Base-by-base conservation (phyloP, 495 filamentous ascomycete genomes). In the Penicillium coprophilum region DNA sequence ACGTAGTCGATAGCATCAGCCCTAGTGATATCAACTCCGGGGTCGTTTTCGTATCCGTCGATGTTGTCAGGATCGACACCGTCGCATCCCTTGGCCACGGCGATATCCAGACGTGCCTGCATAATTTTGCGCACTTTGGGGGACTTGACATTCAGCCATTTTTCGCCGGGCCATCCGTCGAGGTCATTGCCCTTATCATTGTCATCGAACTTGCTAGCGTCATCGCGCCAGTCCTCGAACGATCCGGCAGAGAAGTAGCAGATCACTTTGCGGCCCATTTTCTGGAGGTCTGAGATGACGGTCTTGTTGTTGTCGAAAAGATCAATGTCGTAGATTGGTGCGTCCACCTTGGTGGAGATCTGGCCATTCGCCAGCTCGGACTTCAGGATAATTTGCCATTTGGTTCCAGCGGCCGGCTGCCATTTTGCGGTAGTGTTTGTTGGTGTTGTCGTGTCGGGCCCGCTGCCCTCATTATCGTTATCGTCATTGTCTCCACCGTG, bases 191-290 rank as follows among this genome's bases (percentile, higher is more conserved):
- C 86, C 19, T 82, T 59, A 46, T 88, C 87, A 1, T 65, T 59
- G 0, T 60, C 21, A 1, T 64, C 56, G 70, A 90, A 91, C 1
- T 78, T 38, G 45, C 34, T 47, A 4, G 79, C 68, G 61, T 91
- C 87, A 6, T 74, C 66, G 6, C 86, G 79, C 68, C 76, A 82
- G 54, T 79, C 63, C 69, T 87, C 84, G 55, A 79, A 87, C 15
- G 78, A 82, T 6, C 87, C 87, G 1, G 86, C 87, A 11, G 80
- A 83, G 72, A 89, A 90, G 66, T 90, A 91, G 75, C 87, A 91
- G 54, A 90, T 86, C 24, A 88, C 82, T 44, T 78, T 84, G 52
- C 81, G 75, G 12, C 72, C 73, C 28, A 68, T 54, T 4, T 32
- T 39, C 40, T 87, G 81, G 1, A 88, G 71, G 0, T 64, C 55